Base-by-base conservation (phyloP, 2,329 filamentous ascomycete species). In the Paracoccidioides brasiliensis region DNA sequence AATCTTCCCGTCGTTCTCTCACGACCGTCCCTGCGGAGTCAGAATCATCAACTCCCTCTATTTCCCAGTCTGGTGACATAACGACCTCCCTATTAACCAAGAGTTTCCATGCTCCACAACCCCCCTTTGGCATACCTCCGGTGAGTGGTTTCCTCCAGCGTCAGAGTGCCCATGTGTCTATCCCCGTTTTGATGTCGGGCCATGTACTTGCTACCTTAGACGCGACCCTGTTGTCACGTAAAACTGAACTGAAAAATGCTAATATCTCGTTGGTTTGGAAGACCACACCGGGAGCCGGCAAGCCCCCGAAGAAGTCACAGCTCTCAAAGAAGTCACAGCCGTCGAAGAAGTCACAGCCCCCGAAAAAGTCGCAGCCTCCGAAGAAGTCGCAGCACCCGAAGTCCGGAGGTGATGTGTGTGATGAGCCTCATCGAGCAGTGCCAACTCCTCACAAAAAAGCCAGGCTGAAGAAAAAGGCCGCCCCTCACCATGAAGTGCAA, bases 1-100 rank as follows among this genome's bases (percentile, higher is more conserved):
- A 63, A 60, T 48, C 50, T 55, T 55, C 62, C 55, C 61, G 60
- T 55, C 61, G 60, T 63, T 30, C 46, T 62, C 55, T 45, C 55
- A 15, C 56, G 55, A 52, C 63, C 42, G 46, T 8, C 12, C 38
- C 22, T 22, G 28, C 48, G 40, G 38, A 4, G n/a, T 52, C 49
- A 8, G 33, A 52, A 52, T n/a, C 46, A 9, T 10, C 44, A 46
- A 30, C 30, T 7, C 44, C 46, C n/a, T 49, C 46, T 15, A 32
- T 22, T 22, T 22, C 22, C 22, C 22, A 22, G 22, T 22, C 22
- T 22, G 22, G 22, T 22, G 22, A 22, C 22, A 22, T 22, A 22
- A 22, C 22, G 22, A 22, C 22, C 22, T 22, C 22, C 22, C 22
- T 22, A 22, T 22, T 22, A 22, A 22, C 22, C 22, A 22, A 22